phyloP scores from a whole-genome alignment of 139 green algal species.

The Chlamydomonas applanata region DNA sequence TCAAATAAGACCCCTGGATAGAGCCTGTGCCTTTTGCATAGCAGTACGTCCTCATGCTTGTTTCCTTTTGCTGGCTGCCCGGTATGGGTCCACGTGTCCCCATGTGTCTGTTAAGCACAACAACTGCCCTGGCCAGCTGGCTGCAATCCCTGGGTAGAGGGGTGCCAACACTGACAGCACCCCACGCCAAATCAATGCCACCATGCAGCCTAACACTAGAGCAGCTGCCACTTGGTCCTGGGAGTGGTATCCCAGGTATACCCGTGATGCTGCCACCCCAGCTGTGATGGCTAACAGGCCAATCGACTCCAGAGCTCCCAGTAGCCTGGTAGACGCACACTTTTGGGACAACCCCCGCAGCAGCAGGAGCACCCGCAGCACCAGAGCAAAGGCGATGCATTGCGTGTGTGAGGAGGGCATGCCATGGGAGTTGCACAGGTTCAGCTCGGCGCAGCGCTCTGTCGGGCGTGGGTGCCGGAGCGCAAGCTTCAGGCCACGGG shows the following conservation, averaged over 20 bases:
- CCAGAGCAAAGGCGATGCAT: conserved; percentile 31
- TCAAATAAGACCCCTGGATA: no score
- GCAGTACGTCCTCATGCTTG: no score
- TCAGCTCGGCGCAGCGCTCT: conserved; percentile 26
- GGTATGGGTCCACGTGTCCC: background rate
- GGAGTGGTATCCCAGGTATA: conserved; percentile 45
- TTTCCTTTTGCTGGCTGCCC: no score
- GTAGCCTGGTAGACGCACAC: background rate
- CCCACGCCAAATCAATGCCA: conserved; percentile 6
- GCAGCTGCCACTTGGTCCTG: conserved; percentile 25
- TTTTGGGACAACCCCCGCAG: background rate
- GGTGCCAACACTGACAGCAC: background rate
- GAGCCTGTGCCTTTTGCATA: no score
- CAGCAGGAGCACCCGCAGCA: background rate
- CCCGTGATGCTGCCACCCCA: conserved; percentile 21
- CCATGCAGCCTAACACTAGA: conserved; percentile 2
- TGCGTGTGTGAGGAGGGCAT: conserved; percentile 47
- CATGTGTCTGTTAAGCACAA: conserved; percentile 16
- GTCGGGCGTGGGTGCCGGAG: conserved; percentile 25
- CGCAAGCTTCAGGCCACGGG: conserved; percentile 36
- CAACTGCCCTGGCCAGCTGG: no score
- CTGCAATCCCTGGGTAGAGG: no score
- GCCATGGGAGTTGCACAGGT: conserved; percentile 42
- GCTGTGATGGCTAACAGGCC: background rate
- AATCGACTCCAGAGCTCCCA: background rate